Base-by-base conservation (phyloP, 192 early-diverging fungal genomes). In the Coemansia sp. region DNA sequence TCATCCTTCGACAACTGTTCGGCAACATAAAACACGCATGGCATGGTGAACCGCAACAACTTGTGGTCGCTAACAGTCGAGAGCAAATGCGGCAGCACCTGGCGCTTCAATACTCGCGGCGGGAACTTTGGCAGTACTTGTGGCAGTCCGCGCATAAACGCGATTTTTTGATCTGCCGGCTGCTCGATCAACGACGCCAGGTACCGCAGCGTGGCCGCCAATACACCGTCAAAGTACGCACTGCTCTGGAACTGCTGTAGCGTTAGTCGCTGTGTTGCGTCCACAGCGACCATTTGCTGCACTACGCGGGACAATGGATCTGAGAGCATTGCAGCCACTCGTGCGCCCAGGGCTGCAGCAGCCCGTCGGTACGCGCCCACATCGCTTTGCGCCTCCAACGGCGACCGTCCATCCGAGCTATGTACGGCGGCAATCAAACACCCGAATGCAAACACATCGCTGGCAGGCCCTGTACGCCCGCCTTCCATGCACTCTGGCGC, bases 101-200 rank as follows among this genome's bases (percentile, higher is more conserved):
- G 93, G 63, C 89, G 76, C n/a, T 82, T 66, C 21, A 87, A 61
- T 8, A 91, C 84, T 6, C 90, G 76, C 6, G 85, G 83, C 1
- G 92, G 87, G 56, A 92, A 94, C 72, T 87, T 84, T 3, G 85
- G 81, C 32, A 95, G 70, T 25, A 93, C 84, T 9, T 86, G 79
- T 6, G 83, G 74, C 43, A 95, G 75, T 0, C 88, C 89, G 65
- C 89, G 88, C 84, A 95, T 83, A 54, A 95, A 95, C 24, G 87
- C 86, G 7, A 84, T 73, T 60, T 95, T 93, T 51, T 92, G 86
- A 29, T 91, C 90, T 48, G 77, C 69, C 0, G 89, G 81, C 70
- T 94, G 93, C 62, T 91, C 91, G 1, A 89, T 86, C 64, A 95
- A 85, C 14, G 79, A 75, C 59, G 93, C 93, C 65, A 95, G 82